Conservation (phyloP, 805 yeast species). For the Schwanniomyces sp. region DNA sequence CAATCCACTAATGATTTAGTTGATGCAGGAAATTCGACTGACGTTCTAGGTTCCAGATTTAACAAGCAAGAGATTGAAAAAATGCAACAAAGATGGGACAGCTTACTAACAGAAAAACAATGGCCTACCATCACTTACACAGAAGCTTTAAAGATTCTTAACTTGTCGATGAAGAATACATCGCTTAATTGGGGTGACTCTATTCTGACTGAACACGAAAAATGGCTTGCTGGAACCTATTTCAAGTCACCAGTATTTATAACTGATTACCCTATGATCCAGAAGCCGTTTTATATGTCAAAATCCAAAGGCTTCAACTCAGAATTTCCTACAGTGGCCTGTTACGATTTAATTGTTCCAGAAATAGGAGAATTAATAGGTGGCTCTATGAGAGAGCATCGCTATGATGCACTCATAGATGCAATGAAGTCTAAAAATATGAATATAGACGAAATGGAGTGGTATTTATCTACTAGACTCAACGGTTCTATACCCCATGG, state of each 20-base stretch:
- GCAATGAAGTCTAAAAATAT: conserved; percentile 57
- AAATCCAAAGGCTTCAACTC: conserved; percentile 33
- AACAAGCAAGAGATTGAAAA: conserved; percentile 34
- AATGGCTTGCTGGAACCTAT: conserved; percentile 74
- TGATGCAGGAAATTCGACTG: conserved; percentile 13
- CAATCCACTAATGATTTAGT: conserved; percentile 14
- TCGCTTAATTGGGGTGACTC: conserved; percentile 64
- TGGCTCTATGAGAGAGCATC: conserved; percentile 88
- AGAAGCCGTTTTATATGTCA: conserved; percentile 94
- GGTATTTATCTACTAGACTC: conserved; percentile 77
- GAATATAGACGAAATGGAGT: conserved; percentile 60
- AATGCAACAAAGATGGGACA: conserved; percentile 58
- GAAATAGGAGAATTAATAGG: conserved; percentile 93
- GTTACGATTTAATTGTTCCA: conserved; percentile 87
- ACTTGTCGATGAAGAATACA: conserved; percentile 35
- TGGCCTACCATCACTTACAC: conserved; percentile 79
- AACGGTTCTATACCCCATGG: conserved; percentile 93
- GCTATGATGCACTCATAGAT: conserved; percentile 41
- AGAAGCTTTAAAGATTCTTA: conserved; percentile 62
- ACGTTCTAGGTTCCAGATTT: conserved; percentile 36
- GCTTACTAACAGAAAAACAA: conserved; percentile 36
- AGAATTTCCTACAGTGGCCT: conserved; percentile 65
- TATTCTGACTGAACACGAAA: conserved; percentile 84
- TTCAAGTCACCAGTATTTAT: conserved; percentile 81
- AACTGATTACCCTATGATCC: conserved; percentile 76